Evolutionary conservation across 345 rosid species (phyloP).

Genomic region (Eucalyptus urophylla): DNA sequence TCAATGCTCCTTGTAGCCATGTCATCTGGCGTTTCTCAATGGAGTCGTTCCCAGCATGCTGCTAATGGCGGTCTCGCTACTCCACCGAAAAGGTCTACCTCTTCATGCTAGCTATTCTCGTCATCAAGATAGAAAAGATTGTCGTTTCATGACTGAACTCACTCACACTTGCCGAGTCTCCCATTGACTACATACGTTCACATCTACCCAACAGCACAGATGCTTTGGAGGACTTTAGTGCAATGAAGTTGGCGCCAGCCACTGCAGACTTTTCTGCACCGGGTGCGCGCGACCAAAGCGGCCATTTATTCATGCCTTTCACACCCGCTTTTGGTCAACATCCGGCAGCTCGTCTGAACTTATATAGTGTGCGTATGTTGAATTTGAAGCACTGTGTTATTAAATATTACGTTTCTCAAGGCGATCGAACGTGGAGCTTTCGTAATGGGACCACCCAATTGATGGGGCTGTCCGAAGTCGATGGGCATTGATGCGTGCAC

Average conservation of each 20-base stretch:
- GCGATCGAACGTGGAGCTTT: not conserved
- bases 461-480: not conserved
- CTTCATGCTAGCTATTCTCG: not conserved
- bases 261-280: not conserved
- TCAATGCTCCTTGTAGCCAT: not conserved
- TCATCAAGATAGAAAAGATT: not conserved
- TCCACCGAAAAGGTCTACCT: not conserved
- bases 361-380: not conserved
- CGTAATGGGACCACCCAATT: not conserved
- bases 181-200: not conserved
- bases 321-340: not conserved
- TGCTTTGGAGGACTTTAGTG: not conserved
- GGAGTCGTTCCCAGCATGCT: not conserved
- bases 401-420: not conserved
- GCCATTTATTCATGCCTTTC: not conserved
- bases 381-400: not conserved
- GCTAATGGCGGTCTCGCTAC: not conserved
- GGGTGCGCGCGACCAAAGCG: not conserved
- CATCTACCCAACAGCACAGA: not conserved
- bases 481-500: not conserved
- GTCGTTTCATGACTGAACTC: not conserved
- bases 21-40: not conserved
- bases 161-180: not conserved
- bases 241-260: not conserved
- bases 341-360: not conserved